Percentiles rank a stretch among this genome's conserved stretches.
These are phyloP conservation scores for Backusella circina DNA, from an alignment of 192 early-diverging fungal species.

Conservation along the genomic window DNA sequence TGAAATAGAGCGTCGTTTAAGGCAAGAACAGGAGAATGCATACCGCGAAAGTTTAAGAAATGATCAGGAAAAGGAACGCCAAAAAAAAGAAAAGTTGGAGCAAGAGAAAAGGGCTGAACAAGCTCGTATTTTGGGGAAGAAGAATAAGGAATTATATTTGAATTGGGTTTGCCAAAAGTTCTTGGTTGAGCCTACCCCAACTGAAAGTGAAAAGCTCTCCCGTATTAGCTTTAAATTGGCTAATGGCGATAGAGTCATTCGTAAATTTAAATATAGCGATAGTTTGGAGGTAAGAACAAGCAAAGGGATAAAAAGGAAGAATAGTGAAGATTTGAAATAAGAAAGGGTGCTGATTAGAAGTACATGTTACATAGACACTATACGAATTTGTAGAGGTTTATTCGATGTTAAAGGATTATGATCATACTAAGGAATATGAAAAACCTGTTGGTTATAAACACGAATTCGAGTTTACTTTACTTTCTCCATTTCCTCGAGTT, in stretches of 20 bases:
- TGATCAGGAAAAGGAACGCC: slow-evolving; percentile 70
- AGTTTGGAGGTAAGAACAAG: slow-evolving; percentile 53
- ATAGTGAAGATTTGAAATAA: not conserved
- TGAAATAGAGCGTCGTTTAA: slow-evolving; percentile 65
- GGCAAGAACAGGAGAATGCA: slow-evolving; percentile 84
- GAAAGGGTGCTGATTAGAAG: not conserved
- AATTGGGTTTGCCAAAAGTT: slow-evolving; percentile 33
- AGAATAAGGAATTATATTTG: slow-evolving; percentile 47
- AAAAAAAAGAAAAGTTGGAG: not conserved
- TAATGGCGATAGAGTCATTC: slow-evolving; percentile 66
- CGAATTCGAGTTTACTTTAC: slow-evolving; percentile 72
- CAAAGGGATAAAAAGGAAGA: not conserved
- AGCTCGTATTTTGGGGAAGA: slow-evolving; percentile 43
- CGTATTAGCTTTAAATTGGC: slow-evolving; percentile 75
- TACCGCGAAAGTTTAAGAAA: slow-evolving; percentile 81
- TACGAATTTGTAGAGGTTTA: slow-evolving; percentile 81
- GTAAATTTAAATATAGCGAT: slow-evolving; percentile 60
- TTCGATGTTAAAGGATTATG: slow-evolving; percentile 4
- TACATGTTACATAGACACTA: slow-evolving; percentile 28
- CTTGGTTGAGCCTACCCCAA: not conserved
- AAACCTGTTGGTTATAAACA: slow-evolving; percentile 50
- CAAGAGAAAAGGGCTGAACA: not conserved
- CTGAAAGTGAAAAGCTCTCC: slow-evolving; percentile 38
- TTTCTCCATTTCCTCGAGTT: slow-evolving; percentile 80
- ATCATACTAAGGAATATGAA: slow-evolving; percentile 13